Evolutionary conservation across 2,329 filamentous ascomycete genomes (phyloP).

Genomic region (Neophaeococcomyces aloes): DNA sequence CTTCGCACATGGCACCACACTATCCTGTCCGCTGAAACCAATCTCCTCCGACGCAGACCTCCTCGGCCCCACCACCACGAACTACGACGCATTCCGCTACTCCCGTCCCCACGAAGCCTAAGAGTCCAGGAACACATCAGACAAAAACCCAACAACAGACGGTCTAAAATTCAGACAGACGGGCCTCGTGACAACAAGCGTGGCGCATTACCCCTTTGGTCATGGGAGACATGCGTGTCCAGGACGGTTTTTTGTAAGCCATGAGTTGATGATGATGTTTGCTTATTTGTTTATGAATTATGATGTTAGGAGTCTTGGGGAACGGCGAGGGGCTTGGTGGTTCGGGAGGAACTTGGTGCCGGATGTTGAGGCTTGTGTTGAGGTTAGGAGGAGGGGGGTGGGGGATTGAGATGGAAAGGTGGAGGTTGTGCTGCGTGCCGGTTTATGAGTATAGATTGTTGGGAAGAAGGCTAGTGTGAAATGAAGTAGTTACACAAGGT

Average conservation of each 20-base stretch:
- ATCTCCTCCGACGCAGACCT: conserved; percentile 40
- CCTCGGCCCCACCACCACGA: conserved; percentile 32
- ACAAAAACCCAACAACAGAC: background rate
- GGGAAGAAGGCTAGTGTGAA: too few relatives aligned
- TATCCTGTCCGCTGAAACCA: conserved; percentile 38
- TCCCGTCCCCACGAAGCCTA: too few relatives aligned
- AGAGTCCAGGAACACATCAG: background rate
- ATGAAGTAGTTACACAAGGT: too few relatives aligned
- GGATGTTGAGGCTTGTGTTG: background rate
- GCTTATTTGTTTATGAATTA: conserved; percentile 23
- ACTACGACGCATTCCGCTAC: conserved; percentile 37
- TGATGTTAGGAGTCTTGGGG: conserved; percentile 13
- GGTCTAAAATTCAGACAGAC: conserved; percentile 2
- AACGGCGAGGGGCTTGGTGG: background rate
- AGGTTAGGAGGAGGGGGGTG: conserved; percentile 2
- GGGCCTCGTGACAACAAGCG: conserved; percentile 24
- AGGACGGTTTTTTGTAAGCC: conserved; percentile 26
- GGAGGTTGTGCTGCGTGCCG: too few relatives aligned
- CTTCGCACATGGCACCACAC: conserved; percentile 34
- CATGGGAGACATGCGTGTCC: conserved; percentile 29
- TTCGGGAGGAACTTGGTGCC: conserved; percentile 1
- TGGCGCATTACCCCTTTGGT: conserved; percentile 28
- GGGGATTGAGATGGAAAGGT: too few relatives aligned
- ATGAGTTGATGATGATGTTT: conserved; percentile 26
- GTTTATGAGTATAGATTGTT: too few relatives aligned